phyloP scores from a whole-genome alignment of 495 filamentous ascomycete species.

The Ramalina peruviana region DNA sequence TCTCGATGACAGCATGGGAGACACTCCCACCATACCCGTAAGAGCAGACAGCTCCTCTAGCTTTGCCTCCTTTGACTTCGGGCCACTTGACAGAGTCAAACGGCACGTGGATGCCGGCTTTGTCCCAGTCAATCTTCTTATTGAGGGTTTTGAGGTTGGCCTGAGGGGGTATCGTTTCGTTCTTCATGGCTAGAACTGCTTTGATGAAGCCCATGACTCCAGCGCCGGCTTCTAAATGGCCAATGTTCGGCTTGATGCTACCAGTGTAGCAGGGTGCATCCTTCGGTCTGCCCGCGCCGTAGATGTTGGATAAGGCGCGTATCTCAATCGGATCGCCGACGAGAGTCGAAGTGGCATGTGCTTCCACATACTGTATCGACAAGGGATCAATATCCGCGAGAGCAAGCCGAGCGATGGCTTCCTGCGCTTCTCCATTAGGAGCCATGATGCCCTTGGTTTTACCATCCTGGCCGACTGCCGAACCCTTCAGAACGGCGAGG shows the following conservation, averaged over 20 bases:
- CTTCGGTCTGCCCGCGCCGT: background rate
- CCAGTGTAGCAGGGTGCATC: conserved; percentile 19
- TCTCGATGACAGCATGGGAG: conserved; percentile 25
- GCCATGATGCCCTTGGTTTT: conserved; percentile 21
- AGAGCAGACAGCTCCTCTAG: conserved; percentile 23
- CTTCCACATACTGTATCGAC: conserved; percentile 27
- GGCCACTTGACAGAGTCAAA: conserved; percentile 14
- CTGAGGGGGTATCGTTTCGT: conserved; percentile 33
- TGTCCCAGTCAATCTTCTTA: conserved; percentile 16
- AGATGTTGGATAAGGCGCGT: conserved; percentile 20
- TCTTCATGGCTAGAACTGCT: conserved; percentile 30
- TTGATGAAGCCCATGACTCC: conserved; percentile 41
- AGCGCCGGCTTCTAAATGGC: conserved; percentile 15
- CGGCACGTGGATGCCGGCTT: conserved; percentile 11
- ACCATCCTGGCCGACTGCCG: conserved; percentile 25
- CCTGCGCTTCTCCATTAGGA: conserved; percentile 17
- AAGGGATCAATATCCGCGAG: conserved; percentile 19
- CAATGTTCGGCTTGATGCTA: conserved; percentile 28
- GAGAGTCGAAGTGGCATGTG: conserved; percentile 30
- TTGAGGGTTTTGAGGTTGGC: conserved; percentile 30
- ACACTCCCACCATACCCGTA: conserved; percentile 27
- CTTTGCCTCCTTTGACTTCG: conserved; percentile 6
- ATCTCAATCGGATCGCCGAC: conserved; percentile 31
- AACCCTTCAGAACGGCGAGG: conserved; percentile 22
- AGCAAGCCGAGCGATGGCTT: conserved; percentile 16